These are phyloP conservation scores for Mesembryanthemum crystallinum DNA, from an alignment of 148 eudicot species.

Conservation along the genomic window DNA sequence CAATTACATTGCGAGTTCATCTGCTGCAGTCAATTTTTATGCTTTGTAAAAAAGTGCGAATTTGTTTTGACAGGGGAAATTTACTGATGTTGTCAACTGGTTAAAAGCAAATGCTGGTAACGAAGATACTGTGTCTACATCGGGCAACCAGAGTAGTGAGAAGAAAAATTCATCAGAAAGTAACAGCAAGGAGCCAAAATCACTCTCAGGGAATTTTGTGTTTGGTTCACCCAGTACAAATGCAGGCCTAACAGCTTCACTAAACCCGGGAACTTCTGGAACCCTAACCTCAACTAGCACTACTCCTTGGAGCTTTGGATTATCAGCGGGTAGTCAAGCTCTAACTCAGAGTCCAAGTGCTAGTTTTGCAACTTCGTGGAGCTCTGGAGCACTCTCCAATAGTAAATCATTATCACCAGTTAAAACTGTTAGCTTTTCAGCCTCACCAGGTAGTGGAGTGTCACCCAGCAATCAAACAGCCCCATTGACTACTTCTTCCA, in stretches of 20 bases:
- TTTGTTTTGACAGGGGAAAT: constrained; percentile 60
- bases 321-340: constrained; percentile 33
- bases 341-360: constrained; percentile 26
- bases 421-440: constrained; percentile 24
- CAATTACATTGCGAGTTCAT: not conserved
- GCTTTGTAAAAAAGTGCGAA: not conserved
- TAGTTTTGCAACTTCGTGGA: constrained; percentile 29
- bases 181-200: constrained; percentile 38
- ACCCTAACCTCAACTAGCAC: constrained; percentile 27
- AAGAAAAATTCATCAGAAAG: constrained; percentile 36
- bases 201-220: constrained; percentile 30
- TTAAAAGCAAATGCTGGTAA: constrained; percentile 56
- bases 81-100: constrained; percentile 84
- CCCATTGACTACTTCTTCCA: constrained; percentile 9
- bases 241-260: constrained; percentile 34
- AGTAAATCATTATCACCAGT: constrained; percentile 20
- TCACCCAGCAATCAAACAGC: constrained; percentile 25
- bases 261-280: constrained; percentile 41
- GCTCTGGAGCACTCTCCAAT: constrained; percentile 26
- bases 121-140: constrained; percentile 39
- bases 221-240: constrained; percentile 34
- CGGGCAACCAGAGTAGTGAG: constrained; percentile 36
- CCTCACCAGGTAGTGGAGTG: constrained; percentile 23
- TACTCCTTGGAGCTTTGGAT: constrained; percentile 35
- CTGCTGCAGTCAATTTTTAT: not conserved